Evolutionary conservation across 345 rosid genomes (phyloP), one percentile per base, ranked within the genome.

Genomic region (Eucalyptus coolabah): DNA sequence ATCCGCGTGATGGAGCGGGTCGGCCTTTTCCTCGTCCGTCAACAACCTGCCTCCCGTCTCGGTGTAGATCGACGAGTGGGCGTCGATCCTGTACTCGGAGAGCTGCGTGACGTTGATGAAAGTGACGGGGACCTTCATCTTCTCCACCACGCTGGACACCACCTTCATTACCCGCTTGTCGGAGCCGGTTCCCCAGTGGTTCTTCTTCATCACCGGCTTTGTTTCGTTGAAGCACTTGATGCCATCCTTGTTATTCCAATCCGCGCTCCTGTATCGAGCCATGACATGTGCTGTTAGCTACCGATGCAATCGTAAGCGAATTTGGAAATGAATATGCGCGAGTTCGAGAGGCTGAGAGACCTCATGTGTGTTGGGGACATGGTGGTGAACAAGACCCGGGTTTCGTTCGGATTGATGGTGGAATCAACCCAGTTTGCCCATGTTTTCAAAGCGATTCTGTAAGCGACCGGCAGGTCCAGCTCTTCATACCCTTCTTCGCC

Each of bases 391-490:
- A 98, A 97, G 88, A 96, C 97, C 63, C 91, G 93, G 42, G 99
- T 97, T 28, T 91, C 94, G 93, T 95, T 97, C 59, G 98, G 92
- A 92, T 97, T 95, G 51, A 97, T 89, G 47, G 91, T 96, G 45
- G 96, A 94, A 82, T 98, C 99, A 6, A 97, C 93, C 99, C 99
- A 98, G 88, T 96, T 95, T 15, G 99, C 97, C 99, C 99, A 97
- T 26, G 99, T 97, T 90, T 92, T 96, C 91, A 98, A 89, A 21
- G 93, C 98, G 77, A 97, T 87, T 86, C 91, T 88, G 85, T 97
- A 98, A 72, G 99, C 99, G 32, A 96, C 91, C 0, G 92, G 91
- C 86, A 98, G 92, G 44, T 94, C 95, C 89, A 98, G 69, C 26
- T 93, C 95, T 89, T 95, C 96, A 3, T 93, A 97, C 81, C 97